These are phyloP conservation scores for Diplodia seriata DNA, from an alignment of 2,329 filamentous ascomycete species.

Conservation along the genomic window DNA sequence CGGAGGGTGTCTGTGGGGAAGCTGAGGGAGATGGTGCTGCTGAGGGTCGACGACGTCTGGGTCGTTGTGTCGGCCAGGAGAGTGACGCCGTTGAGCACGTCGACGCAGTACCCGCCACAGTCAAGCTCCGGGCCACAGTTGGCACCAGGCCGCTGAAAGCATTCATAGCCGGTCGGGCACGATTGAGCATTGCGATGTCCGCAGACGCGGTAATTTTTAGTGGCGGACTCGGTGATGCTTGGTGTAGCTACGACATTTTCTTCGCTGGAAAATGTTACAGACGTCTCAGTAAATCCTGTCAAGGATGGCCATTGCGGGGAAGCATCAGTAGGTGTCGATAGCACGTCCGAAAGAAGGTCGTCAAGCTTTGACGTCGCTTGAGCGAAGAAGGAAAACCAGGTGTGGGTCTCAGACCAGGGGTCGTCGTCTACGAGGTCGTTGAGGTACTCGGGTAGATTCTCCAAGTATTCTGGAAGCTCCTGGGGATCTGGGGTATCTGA, in stretches of 20 bases:
- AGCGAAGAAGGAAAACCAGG: constrained; percentile 11
- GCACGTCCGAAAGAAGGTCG: neutral
- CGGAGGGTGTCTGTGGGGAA: constrained; percentile 8
- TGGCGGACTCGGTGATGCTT: neutral
- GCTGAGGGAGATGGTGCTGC: neutral
- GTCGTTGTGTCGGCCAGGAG: neutral
- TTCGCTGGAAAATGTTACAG: neutral
- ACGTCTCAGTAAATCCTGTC: neutral
- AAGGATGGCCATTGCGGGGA: neutral
- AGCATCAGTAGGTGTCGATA: neutral
- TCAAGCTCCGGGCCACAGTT: constrained; percentile 4
- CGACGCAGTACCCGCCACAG: constrained; percentile 14
- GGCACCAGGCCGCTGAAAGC: neutral
- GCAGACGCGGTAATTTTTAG: neutral
- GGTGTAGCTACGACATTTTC: neutral
- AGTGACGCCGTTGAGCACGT: neutral
- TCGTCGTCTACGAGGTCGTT: constrained; percentile 4
- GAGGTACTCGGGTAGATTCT: constrained; percentile 15
- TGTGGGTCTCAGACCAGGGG: constrained; percentile 12
- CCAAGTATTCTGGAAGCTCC: constrained; percentile 4
- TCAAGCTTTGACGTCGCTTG: neutral
- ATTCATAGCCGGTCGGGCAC: constrained; percentile 7
- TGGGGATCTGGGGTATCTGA: constrained; percentile 4
- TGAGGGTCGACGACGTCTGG: neutral
- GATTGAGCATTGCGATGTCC: constrained; percentile 3